phyloP scores from a whole-genome alignment of 805 yeast genomes.

The Metschnikowia corniflorae region DNA sequence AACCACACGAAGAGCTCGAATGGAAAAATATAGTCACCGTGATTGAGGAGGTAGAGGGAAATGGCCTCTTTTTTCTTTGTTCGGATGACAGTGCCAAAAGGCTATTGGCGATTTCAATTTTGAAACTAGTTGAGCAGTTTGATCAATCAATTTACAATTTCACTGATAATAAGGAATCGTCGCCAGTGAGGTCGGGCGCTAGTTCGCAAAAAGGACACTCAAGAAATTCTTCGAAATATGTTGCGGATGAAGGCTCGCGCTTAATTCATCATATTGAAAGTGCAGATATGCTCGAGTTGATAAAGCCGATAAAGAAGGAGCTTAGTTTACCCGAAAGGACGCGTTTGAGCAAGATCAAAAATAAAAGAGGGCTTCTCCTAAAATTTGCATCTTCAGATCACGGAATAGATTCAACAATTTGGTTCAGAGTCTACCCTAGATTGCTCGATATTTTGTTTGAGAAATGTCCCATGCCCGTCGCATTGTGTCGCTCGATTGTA shows the following conservation, averaged over 20 bases:
- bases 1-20: slow-evolving; percentile 59
- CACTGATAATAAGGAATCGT: slow-evolving; percentile 26
- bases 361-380: slow-evolving; percentile 64
- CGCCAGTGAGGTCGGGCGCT: slow-evolving; percentile 19
- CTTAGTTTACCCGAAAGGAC: slow-evolving; percentile 75
- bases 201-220: slow-evolving; percentile 37
- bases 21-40: slow-evolving; percentile 77
- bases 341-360: slow-evolving; percentile 61
- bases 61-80: slow-evolving; percentile 86
- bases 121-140: slow-evolving; percentile 78
- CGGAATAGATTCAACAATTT: slow-evolving; percentile 94
- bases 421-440: slow-evolving; percentile 86
- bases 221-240: slow-evolving; percentile 64
- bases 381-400: slow-evolving; percentile 85
- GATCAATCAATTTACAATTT: slow-evolving; percentile 73
- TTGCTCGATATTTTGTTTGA: slow-evolving; percentile 69
- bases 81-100: slow-evolving; percentile 80
- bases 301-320: slow-evolving; percentile 48
- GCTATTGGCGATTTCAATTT: slow-evolving; percentile 67
- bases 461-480: slow-evolving; percentile 88
- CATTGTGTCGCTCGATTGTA: slow-evolving; percentile 85
- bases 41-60: slow-evolving; percentile 93
- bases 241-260: slow-evolving; percentile 74
- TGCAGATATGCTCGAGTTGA: slow-evolving; percentile 61
- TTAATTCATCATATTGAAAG: slow-evolving; percentile 73